These are phyloP conservation scores for Kwoniella shandongensis DNA, from an alignment of 768 basidiomycete genomes.

Conservation along the genomic window DNA sequence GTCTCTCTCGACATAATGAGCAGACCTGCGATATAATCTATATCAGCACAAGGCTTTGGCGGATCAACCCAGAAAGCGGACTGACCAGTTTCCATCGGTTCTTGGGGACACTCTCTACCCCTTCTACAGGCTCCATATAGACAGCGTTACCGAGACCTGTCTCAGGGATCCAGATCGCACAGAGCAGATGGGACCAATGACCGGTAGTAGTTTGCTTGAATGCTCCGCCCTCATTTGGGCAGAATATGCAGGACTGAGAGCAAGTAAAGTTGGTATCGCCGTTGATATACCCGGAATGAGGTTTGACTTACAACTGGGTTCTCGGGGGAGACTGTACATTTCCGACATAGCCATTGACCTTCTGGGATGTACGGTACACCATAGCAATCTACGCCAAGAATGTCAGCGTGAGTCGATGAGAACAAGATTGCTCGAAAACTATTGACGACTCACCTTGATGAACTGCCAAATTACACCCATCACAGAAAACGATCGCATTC, in stretches of 20 bases:
- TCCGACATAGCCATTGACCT: slow-evolving; percentile 98
- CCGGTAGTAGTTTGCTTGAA: slow-evolving; percentile 94
- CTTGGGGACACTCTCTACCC: slow-evolving; percentile 81
- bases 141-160: slow-evolving; percentile 88
- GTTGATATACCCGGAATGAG: background rate
- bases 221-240: slow-evolving; percentile 94
- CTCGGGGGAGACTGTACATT: slow-evolving; percentile 97
- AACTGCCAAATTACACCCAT: slow-evolving; percentile 98
- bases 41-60: background rate
- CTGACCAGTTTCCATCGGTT: slow-evolving; percentile 90
- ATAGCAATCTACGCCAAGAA: slow-evolving; percentile 73
- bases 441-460: slow-evolving; percentile 96
- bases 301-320: slow-evolving; percentile 77
- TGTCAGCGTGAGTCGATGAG: too few relatives aligned
- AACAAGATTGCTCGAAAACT: too few relatives aligned
- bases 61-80: too few relatives aligned
- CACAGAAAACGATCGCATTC: slow-evolving; percentile 98
- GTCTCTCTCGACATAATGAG: slow-evolving; percentile 62
- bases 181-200: slow-evolving; percentile 93
- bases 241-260: slow-evolving; percentile 81
- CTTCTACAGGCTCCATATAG: slow-evolving; percentile 97
- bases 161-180: slow-evolving; percentile 97
- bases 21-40: slow-evolving; percentile 60
- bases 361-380: slow-evolving; percentile 99
- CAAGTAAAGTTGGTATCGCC: slow-evolving; percentile 1